These are phyloP conservation scores for Biscogniauxia marginata DNA, from an alignment of 2,329 filamentous ascomycete species.

Conservation along the genomic window DNA sequence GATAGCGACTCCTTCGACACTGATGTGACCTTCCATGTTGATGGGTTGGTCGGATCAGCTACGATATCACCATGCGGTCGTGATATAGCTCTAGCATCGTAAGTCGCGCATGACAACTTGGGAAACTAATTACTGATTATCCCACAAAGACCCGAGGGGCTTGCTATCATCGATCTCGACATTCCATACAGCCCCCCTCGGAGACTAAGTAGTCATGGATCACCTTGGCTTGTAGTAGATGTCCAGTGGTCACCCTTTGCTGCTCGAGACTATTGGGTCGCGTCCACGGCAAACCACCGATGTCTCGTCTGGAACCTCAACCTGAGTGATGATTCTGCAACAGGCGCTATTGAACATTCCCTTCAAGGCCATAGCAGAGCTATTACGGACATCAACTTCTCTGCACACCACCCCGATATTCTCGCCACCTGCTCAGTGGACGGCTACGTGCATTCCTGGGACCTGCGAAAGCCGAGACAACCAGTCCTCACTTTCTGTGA, in stretches of 20 bases:
- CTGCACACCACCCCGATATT: constrained; percentile 84
- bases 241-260: constrained; percentile 97
- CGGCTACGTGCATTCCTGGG: constrained; percentile 91
- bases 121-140: constrained; percentile 14
- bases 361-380: constrained; percentile 82
- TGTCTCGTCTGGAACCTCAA: constrained; percentile 92
- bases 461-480: constrained; percentile 70
- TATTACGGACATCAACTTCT: constrained; percentile 96
- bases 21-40: constrained; percentile 80
- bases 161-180: constrained; percentile 90
- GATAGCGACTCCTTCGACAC: constrained; percentile 87
- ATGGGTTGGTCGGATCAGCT: constrained; percentile 80
- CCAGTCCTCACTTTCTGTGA: constrained; percentile 83
- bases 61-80: constrained; percentile 90
- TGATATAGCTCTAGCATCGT: constrained; percentile 86
- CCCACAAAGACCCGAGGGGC: constrained; percentile 65
- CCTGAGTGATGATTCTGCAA: constrained; percentile 68
- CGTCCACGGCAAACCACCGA: constrained; percentile 91
- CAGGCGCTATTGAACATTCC: constrained; percentile 77
- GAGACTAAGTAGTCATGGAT: constrained; percentile 75
- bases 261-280: constrained; percentile 85
- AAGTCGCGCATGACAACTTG: constrained; percentile 25
- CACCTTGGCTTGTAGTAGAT: constrained; percentile 93
- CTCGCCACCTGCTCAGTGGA: constrained; percentile 90
- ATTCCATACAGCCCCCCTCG: constrained; percentile 84